Conservation (phyloP, 2,329 filamentous ascomycete genomes). For the Stenocarpella maydis region DNA sequence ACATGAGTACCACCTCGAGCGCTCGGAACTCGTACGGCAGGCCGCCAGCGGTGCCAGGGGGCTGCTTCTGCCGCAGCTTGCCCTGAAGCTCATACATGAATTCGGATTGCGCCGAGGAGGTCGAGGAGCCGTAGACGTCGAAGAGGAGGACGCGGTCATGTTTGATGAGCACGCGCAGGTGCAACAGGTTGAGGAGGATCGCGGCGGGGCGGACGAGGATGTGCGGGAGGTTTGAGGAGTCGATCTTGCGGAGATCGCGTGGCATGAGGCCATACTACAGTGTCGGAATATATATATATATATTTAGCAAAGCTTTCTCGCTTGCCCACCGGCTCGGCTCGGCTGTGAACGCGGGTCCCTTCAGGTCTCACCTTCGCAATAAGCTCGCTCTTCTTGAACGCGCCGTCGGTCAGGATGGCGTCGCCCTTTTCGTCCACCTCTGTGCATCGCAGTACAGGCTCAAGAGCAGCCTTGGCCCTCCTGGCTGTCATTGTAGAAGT, state of each 20-base stretch:
- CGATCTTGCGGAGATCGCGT: conserved; percentile 95
- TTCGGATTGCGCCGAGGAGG: conserved; percentile 92
- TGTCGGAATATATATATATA: background rate
- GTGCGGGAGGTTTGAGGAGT: conserved; percentile 93
- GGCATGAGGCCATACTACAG: conserved; percentile 86
- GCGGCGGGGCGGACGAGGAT: conserved; percentile 93
- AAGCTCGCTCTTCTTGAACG: conserved; percentile 97
- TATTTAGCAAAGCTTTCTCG: conserved; percentile 11
- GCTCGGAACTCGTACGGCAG: conserved; percentile 96
- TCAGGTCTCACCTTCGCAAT: conserved; percentile 79
- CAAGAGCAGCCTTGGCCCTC: conserved; percentile 79
- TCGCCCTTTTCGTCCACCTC: conserved; percentile 94
- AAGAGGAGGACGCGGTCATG: conserved; percentile 91
- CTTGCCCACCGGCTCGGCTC: background rate
- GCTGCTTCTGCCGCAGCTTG: conserved; percentile 83
- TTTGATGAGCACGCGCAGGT: conserved; percentile 95
- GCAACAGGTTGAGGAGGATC: conserved; percentile 95
- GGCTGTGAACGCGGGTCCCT: conserved; percentile 27
- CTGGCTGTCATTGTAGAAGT: conserved; percentile 71
- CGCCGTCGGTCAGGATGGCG: conserved; percentile 90
- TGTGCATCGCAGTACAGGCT: conserved; percentile 88
- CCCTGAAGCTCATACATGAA: conserved; percentile 98
- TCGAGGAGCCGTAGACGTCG: conserved; percentile 92
- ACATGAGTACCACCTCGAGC: conserved; percentile 92
- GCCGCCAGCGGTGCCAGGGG: conserved; percentile 61